A percentile compares a stretch with the other conserved stretches of the same genome.
Conservation (phyloP, 352 stramenopile species). For the Phytophthora sojae region DNA sequence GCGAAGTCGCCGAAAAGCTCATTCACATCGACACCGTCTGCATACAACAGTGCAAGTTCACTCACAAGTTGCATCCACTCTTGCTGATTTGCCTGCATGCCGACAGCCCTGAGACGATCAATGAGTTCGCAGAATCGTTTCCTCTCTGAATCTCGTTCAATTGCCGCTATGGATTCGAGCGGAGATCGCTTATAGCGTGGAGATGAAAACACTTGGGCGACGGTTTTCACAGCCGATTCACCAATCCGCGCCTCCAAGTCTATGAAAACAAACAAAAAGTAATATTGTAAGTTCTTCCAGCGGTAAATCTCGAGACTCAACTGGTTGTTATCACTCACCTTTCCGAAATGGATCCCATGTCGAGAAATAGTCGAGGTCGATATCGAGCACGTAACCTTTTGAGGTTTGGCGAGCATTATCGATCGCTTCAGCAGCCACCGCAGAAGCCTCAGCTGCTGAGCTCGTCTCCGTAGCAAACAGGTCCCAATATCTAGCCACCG, state of each 20-base stretch:
- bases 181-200: constrained; percentile 44
- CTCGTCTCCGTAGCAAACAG: constrained; percentile 45
- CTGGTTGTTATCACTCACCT: constrained; percentile 32
- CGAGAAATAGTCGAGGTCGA: constrained; percentile 93
- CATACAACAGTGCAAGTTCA: constrained; percentile 43
- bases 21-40: constrained; percentile 13
- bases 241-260: constrained; percentile 55
- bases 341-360: constrained; percentile 87
- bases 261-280: constrained; percentile 8
- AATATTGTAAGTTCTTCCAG: no score
- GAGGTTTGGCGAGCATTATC: constrained; percentile 26
- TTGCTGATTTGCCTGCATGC: background rate
- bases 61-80: constrained; percentile 25
- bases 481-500: constrained; percentile 41
- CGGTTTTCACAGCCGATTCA: constrained; percentile 20
- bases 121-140: constrained; percentile 46
- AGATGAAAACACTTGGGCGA: constrained; percentile 46
- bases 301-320: no score
- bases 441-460: constrained; percentile 2
- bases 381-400: constrained; percentile 77
- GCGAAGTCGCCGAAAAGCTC: constrained; percentile 36
- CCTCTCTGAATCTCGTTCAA: constrained; percentile 37
- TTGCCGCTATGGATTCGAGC: constrained; percentile 29
- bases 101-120: constrained; percentile 37
- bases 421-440: constrained; percentile 27